These are phyloP conservation scores for Tardiomyces digboiensis DNA, from an alignment of 1,139 yeast species.

Conservation along the genomic window DNA sequence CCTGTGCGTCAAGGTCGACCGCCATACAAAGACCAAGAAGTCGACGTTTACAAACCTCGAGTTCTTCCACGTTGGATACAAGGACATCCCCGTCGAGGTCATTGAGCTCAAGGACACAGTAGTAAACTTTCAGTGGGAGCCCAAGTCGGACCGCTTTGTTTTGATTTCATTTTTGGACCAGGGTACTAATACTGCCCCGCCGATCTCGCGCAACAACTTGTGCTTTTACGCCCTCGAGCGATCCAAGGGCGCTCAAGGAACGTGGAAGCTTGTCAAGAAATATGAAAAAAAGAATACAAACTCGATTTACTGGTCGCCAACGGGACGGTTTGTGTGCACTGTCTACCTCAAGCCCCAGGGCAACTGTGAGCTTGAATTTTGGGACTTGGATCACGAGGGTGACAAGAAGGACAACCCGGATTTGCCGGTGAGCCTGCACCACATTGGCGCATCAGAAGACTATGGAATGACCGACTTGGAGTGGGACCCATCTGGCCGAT, in stretches of 20 bases:
- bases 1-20: constrained; percentile 91
- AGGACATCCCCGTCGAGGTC: constrained; percentile 91
- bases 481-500: constrained; percentile 98
- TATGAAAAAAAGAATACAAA: constrained; percentile 60
- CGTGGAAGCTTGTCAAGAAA: constrained; percentile 49
- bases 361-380: constrained; percentile 61
- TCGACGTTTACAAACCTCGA: constrained; percentile 88
- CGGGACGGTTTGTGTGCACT: constrained; percentile 80
- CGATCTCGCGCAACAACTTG: constrained; percentile 58
- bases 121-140: constrained; percentile 93
- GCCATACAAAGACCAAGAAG: constrained; percentile 94
- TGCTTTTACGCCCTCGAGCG: constrained; percentile 80
- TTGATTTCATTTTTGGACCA: constrained; percentile 46
- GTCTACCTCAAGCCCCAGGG: constrained; percentile 56
- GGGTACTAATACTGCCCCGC: constrained; percentile 14
- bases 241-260: constrained; percentile 35
- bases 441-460: constrained; percentile 53
- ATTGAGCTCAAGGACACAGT: constrained; percentile 89
- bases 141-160: constrained; percentile 79
- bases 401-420: constrained; percentile 32
- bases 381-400: constrained; percentile 78
- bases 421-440: constrained; percentile 50
- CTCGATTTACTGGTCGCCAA: constrained; percentile 83
- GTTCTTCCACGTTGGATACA: constrained; percentile 79
- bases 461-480: constrained; percentile 75